Conservation (phyloP, 2,329 filamentous ascomycete genomes). For the Monilinia fructigena region DNA sequence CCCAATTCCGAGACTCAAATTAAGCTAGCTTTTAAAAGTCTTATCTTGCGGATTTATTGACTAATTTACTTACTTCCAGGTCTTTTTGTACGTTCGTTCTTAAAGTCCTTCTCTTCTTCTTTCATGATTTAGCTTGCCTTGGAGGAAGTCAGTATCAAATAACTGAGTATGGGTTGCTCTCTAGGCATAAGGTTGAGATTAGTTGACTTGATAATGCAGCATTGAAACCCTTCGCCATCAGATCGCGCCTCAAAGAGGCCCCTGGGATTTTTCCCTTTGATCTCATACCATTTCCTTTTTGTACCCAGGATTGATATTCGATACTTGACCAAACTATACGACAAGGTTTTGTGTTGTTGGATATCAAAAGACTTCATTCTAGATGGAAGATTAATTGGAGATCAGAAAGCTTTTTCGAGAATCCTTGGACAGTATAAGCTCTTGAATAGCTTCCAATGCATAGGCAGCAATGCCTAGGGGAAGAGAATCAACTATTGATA, state of each 20-base stretch:
- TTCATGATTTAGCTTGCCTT: slow-evolving; percentile 4
- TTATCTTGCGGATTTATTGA: too few species aligned
- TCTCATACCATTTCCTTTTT: background rate
- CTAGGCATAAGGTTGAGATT: background rate
- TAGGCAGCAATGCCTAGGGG: too few species aligned
- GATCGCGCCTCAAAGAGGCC: background rate
- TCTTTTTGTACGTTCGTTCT: background rate
- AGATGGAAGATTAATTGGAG: background rate
- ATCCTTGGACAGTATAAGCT: background rate
- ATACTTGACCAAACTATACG: background rate
- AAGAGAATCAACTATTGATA: too few species aligned
- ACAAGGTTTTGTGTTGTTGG: background rate
- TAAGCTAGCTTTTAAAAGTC: background rate
- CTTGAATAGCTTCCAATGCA: background rate
- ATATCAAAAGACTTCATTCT: background rate
- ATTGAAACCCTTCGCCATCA: slow-evolving; percentile 4
- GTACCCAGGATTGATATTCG: background rate
- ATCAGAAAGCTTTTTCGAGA: background rate
- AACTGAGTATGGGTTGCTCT: background rate
- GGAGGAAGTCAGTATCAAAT: background rate
- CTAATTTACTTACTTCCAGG: background rate
- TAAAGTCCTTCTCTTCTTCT: background rate
- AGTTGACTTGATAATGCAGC: background rate
- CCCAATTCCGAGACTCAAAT: background rate
- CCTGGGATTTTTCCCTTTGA: background rate